Evolutionary conservation across 805 yeast species (phyloP).

Genomic region (Hyphopichia homilentoma): DNA sequence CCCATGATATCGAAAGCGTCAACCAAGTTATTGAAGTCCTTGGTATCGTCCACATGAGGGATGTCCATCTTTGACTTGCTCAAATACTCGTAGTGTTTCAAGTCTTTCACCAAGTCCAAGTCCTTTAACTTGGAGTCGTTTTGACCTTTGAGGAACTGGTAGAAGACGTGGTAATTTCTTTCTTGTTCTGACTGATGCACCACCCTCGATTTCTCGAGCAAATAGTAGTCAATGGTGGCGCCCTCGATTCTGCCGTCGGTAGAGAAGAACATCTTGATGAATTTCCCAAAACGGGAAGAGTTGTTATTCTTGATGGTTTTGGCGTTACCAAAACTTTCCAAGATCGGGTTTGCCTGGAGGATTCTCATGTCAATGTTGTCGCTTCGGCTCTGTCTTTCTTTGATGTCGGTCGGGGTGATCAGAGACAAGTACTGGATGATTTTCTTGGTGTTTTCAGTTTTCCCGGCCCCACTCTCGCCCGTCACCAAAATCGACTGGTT

Average conservation of each 20-base stretch:
- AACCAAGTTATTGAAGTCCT: slow-evolving; percentile 59
- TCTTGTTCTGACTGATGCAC: slow-evolving; percentile 70
- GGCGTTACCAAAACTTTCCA: slow-evolving; percentile 96
- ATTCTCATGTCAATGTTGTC: slow-evolving; percentile 76
- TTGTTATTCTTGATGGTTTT: slow-evolving; percentile 92
- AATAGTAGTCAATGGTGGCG: slow-evolving; percentile 92
- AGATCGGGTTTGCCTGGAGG: slow-evolving; percentile 88
- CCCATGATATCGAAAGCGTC: slow-evolving; percentile 75
- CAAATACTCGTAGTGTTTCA: slow-evolving; percentile 52
- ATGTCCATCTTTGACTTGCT: slow-evolving; percentile 51
- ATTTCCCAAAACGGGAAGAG: slow-evolving; percentile 95
- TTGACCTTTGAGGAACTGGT: slow-evolving; percentile 76
- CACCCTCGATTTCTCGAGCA: slow-evolving; percentile 91
- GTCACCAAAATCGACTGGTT: slow-evolving; percentile 95
- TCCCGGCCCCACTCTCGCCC: slow-evolving; percentile 99
- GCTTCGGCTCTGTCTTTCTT: slow-evolving; percentile 7
- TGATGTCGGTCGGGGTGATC: slow-evolving; percentile 42
- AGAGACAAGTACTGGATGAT: slow-evolving; percentile 89
- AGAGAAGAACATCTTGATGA: slow-evolving; percentile 79
- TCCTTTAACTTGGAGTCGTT: slow-evolving; percentile 42
- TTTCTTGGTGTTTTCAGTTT: slow-evolving; percentile 94
- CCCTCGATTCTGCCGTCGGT: slow-evolving; percentile 66
- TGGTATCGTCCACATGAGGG: slow-evolving; percentile 72
- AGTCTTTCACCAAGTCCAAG: slow-evolving; percentile 40
- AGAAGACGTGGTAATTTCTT: slow-evolving; percentile 91